Evolutionary conservation across 129 eudicot genomes (phyloP), one percentile per base, ranked within the genome.

Genomic region (Pulicaria dysenterica): DNA sequence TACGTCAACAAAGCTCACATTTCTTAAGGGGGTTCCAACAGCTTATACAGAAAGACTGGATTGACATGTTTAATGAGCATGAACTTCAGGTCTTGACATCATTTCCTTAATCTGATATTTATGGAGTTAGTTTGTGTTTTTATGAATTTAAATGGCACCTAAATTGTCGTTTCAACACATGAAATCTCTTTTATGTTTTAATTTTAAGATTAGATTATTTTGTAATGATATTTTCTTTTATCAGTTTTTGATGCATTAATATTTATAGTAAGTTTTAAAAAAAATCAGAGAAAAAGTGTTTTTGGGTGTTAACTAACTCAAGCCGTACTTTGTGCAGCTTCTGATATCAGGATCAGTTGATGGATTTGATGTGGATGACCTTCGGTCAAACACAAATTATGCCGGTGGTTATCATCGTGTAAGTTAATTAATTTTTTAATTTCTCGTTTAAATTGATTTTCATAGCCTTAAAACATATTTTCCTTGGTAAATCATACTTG

Each of bases 11-110:
- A 79, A 94, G 98, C 82, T 84, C 91, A 51, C 95, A 94, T 81
- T 94, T 94, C 79, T 74, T 84, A 50, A 80, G 93, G 66, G 98
- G 98, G 46, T 94, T 94, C 78, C 95, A 94, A 72, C 96, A 89
- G 77, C 95, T 94, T 37, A 90, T 94, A 70, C 92, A 78, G 68
- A 87, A 94, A 83, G 95, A 90, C 8, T 94, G 96, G 96, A 90
- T 94, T 40, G 98, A 87, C 79, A 87, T 94, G 92, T 94, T 94
- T 74, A 90, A 94, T 75, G 98, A 94, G 78, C 96, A 94, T 84
- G 98, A 94, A 79, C 95, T 94, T 81, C 98, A 94, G 98, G 98
- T 94, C 76, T 60, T 65, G 16, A 42, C 40, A 57, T 14, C 59
- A 12, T 9, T 40, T 43, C 17, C 42, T 24, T 57, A 44, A 50